phyloP scores from a whole-genome alignment of 768 basidiomycete genomes.

The Lentinula guzmanii region DNA sequence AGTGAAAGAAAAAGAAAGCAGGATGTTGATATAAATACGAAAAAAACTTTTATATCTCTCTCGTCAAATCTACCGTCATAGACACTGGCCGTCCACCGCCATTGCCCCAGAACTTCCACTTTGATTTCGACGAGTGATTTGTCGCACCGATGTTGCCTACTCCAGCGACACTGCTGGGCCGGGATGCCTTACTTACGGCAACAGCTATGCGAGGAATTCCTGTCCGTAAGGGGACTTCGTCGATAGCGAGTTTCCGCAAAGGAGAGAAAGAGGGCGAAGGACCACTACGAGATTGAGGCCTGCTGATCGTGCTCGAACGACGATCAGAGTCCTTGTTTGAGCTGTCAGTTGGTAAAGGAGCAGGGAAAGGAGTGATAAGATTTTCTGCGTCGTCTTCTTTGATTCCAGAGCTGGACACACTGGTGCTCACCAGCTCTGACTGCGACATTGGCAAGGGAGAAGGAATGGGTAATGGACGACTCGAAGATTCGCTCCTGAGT shows the following conservation, averaged over 20 bases:
- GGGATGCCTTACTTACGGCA: neutral
- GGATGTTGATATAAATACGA: neutral
- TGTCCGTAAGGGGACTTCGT: neutral
- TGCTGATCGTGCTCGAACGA: neutral
- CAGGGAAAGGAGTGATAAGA: neutral
- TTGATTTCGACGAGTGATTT: neutral
- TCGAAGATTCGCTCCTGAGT: neutral
- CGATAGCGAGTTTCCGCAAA: constrained; percentile 1
- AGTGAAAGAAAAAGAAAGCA: neutral
- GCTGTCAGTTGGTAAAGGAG: neutral
- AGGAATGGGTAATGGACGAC: neutral
- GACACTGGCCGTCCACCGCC: neutral
- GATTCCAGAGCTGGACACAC: neutral
- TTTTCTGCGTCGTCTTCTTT: neutral
- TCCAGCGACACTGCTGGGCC: neutral
- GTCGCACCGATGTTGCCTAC: neutral
- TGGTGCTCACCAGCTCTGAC: neutral
- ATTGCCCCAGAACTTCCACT: constrained; percentile 2
- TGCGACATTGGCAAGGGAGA: neutral
- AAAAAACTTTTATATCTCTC: neutral
- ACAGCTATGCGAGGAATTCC: neutral
- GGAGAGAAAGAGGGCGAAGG: neutral
- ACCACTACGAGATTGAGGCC: neutral
- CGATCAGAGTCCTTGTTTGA: neutral
- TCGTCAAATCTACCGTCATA: neutral